phyloP scores from a whole-genome alignment of 1,284 basidiomycete genomes.

The Ceratobasidium papillatum region DNA sequence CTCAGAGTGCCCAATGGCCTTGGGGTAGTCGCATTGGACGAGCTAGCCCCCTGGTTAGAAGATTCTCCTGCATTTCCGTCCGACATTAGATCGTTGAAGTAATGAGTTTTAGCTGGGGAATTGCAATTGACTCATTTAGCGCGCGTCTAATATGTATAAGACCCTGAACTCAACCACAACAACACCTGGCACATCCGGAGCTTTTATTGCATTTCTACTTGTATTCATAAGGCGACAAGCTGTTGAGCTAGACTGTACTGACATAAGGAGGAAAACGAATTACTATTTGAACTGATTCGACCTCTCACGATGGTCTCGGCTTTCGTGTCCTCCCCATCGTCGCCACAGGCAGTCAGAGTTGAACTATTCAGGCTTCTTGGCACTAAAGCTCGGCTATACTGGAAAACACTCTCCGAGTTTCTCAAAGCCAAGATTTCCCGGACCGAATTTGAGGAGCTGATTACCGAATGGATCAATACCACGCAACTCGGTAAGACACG shows the following conservation, averaged over 20 bases:
- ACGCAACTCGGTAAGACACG: conserved; percentile 63
- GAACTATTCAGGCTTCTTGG: conserved; percentile 66
- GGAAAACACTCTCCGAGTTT: conserved; percentile 68
- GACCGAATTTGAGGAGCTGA: conserved; percentile 74
- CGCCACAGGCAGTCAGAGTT: conserved; percentile 42
- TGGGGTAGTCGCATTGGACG: background rate
- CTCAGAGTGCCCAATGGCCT: conserved; percentile 21
- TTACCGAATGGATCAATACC: conserved; percentile 69
- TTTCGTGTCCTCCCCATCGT: conserved; percentile 11
- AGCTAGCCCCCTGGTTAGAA: conserved; percentile 11
- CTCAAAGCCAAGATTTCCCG: conserved; percentile 73
- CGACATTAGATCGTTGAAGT: conserved; percentile 11
- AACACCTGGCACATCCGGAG: background rate
- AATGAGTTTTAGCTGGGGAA: background rate
- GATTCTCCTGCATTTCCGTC: conserved; percentile 23
- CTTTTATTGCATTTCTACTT: background rate
- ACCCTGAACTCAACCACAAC: background rate
- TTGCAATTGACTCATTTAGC: conserved; percentile 3
- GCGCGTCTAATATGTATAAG: background rate
- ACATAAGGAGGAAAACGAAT: background rate
- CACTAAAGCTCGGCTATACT: conserved; percentile 67
- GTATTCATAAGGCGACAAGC: background rate
- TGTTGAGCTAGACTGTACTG: background rate
- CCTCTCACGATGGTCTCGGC: conserved; percentile 13
- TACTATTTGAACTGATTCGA: background rate